These are phyloP conservation scores for Metarhizium robertsii DNA, from an alignment of 2,329 filamentous ascomycete species.

Conservation along the genomic window DNA sequence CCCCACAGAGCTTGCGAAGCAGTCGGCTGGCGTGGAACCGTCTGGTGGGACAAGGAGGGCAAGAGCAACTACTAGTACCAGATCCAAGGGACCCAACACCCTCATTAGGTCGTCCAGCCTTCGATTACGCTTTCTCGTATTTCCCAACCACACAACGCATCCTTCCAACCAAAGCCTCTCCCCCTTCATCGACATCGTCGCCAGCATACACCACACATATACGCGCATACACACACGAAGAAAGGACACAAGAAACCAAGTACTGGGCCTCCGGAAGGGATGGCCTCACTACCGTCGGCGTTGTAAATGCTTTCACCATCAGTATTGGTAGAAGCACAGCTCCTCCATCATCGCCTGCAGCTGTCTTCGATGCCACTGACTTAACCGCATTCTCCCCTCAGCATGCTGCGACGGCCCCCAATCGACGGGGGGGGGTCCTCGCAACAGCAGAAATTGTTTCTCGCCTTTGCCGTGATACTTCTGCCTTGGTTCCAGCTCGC, in stretches of 20 bases:
- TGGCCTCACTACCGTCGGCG: background rate
- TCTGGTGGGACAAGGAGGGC: background rate
- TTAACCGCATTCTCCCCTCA: constrained; percentile 5
- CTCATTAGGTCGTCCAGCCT: background rate
- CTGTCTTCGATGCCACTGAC: constrained; percentile 5
- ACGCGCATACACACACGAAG: background rate
- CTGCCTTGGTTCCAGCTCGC: constrained; percentile 45
- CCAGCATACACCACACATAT: background rate
- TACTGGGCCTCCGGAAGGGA: background rate
- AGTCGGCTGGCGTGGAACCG: too few species aligned
- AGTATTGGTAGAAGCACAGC: background rate
- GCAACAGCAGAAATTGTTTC: constrained; percentile 33
- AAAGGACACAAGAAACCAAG: background rate
- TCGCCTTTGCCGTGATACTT: constrained; percentile 49
- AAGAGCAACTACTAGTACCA: background rate
- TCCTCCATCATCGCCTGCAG: background rate
- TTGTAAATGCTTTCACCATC: background rate
- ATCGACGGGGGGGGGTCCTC: constrained; percentile 44
- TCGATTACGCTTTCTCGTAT: background rate
- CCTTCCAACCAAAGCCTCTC: background rate
- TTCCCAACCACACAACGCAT: background rate
- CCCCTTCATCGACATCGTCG: background rate
- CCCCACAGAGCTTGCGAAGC: too few species aligned
- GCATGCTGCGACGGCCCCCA: constrained; percentile 56
- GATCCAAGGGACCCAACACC: background rate